Conservation (phyloP, 2,329 filamentous ascomycete genomes). For the Coniochaeta sp. region DNA sequence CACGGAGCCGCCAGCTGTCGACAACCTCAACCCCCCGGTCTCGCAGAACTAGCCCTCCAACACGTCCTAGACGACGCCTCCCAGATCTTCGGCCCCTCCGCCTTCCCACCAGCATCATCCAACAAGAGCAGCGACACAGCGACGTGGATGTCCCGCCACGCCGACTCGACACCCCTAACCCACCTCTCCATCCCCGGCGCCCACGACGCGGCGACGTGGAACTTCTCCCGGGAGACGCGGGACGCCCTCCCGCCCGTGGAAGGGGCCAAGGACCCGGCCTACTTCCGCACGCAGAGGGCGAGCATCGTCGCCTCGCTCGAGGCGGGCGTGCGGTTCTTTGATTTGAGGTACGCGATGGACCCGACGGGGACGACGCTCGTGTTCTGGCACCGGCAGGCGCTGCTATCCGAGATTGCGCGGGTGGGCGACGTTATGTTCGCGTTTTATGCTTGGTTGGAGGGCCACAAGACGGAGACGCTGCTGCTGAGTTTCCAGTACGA, state of each 20-base stretch:
- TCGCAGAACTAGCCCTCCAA: conserved; percentile 26
- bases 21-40: background rate
- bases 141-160: conserved; percentile 38
- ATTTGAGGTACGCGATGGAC: conserved; percentile 42
- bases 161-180: conserved; percentile 32
- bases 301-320: conserved; percentile 31
- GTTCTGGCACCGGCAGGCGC: conserved; percentile 39
- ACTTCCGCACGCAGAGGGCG: conserved; percentile 34
- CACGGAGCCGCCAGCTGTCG: background rate
- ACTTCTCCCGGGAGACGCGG: conserved; percentile 36
- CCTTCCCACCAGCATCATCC: conserved; percentile 7
- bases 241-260: conserved; percentile 30
- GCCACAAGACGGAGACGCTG: conserved; percentile 35
- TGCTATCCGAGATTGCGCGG: conserved; percentile 34
- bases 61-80: conserved; percentile 33
- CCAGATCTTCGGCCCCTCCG: conserved; percentile 32
- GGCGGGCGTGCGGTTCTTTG: conserved; percentile 40
- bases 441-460: conserved; percentile 40
- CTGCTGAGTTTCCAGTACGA: conserved; percentile 42
- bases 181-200: conserved; percentile 43
- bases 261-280: conserved; percentile 12
- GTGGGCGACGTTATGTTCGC: conserved; percentile 37
- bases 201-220: conserved; percentile 45
- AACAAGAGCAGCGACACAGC: conserved; percentile 14
- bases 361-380: conserved; percentile 34